These are phyloP conservation scores for Coleophoma crateriformis DNA, from an alignment of 2,329 filamentous ascomycete species.

Conservation along the genomic window DNA sequence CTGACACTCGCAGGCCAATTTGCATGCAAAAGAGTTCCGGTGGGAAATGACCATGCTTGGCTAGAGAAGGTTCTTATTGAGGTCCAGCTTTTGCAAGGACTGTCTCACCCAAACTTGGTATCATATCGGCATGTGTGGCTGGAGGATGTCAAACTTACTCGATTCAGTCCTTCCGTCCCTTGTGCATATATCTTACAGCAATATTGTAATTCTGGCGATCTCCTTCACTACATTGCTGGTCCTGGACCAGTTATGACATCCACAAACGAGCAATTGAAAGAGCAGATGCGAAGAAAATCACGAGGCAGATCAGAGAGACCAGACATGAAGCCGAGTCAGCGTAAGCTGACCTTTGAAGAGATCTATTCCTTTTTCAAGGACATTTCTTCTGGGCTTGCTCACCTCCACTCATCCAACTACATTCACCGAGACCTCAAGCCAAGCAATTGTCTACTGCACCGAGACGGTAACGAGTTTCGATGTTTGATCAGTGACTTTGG, in stretches of 20 bases:
- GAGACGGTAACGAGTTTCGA: constrained; percentile 60
- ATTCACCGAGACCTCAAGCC: constrained; percentile 96
- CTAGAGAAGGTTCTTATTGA: constrained; percentile 90
- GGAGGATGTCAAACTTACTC: constrained; percentile 77
- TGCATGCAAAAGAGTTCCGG: constrained; percentile 94
- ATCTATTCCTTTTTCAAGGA: constrained; percentile 97
- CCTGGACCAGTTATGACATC: constrained; percentile 51
- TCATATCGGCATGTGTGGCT: constrained; percentile 98
- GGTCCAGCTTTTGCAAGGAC: constrained; percentile 84
- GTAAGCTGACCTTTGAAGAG: constrained; percentile 68
- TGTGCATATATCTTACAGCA: constrained; percentile 97
- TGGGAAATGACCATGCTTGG: constrained; percentile 92
- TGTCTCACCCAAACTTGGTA: constrained; percentile 92
- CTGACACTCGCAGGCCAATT: constrained; percentile 53
- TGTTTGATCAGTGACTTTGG: constrained; percentile 98
- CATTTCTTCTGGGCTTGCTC: constrained; percentile 85
- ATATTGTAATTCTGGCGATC: constrained; percentile 90
- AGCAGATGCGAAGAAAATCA: constrained; percentile 76
- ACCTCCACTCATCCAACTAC: constrained; percentile 86
- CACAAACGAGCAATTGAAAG: constrained; percentile 83
- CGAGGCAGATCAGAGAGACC: constrained; percentile 65
- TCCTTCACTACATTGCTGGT: constrained; percentile 81
- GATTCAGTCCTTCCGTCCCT: constrained; percentile 85
- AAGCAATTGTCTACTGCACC: constrained; percentile 87
- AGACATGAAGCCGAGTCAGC: constrained; percentile 12